These are phyloP conservation scores for Venturia aucupariae DNA, from an alignment of 2,329 filamentous ascomycete species.

Conservation along the genomic window DNA sequence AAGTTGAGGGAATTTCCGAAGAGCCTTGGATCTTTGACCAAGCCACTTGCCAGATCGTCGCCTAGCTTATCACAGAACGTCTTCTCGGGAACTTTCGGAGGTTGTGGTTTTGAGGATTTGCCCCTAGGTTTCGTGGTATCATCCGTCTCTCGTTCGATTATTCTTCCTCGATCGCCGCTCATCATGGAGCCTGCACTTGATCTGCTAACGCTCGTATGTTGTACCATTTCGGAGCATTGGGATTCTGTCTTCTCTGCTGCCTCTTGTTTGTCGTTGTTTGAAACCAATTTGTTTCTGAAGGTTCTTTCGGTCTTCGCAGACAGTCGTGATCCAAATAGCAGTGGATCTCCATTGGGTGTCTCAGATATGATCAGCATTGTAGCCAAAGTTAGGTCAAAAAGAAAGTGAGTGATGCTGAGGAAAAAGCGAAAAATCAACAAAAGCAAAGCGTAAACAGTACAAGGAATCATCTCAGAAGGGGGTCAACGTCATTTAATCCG, in stretches of 20 bases:
- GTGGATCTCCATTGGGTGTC: not conserved
- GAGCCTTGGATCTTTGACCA: not conserved
- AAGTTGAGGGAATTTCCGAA: not conserved
- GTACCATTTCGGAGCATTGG: not conserved
- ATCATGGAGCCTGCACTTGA: not conserved
- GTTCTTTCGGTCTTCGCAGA: not conserved
- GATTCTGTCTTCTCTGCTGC: not conserved
- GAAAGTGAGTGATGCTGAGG: not conserved
- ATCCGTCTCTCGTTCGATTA: not conserved
- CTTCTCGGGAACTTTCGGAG: conserved; percentile 1
- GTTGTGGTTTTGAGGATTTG: not conserved
- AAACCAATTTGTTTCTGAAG: not conserved
- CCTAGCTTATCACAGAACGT: conserved; percentile 2
- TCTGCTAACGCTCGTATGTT: not conserved
- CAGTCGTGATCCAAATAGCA: not conserved
- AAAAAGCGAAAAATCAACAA: not conserved
- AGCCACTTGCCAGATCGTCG: conserved; percentile 1
- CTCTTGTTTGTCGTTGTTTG: not conserved
- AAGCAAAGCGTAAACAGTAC: not conserved
- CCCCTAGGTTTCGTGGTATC: not conserved
- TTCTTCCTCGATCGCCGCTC: not conserved
- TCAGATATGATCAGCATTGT: not conserved
- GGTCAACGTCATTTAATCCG: not conserved
- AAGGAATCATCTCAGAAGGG: not conserved
- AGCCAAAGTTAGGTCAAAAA: not conserved